Evolutionary conservation across 1,284 basidiomycete genomes (phyloP), one percentile per base, ranked within the genome.

Genomic region (Rhodotorula mucilaginosa): DNA sequence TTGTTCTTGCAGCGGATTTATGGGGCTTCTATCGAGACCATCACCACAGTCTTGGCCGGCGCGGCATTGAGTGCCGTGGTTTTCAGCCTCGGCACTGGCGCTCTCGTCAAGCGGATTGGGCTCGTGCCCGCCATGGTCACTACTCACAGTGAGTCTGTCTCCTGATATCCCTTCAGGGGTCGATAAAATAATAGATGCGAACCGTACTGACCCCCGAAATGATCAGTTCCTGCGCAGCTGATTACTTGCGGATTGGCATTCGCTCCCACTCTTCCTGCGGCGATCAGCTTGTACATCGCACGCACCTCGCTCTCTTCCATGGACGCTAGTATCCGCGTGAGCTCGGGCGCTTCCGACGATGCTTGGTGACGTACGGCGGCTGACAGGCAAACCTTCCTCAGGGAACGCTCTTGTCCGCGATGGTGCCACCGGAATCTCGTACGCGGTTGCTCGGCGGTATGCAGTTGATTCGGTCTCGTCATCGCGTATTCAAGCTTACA

Each of bases 361-460:
- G 10, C 31, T 21, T 16, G n/a, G 10, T n/a, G 31, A 16, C 29
- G 16, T 1, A 49, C 46, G 6, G 13, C 10, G 26, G 26, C 47
- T 47, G 1, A 23, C 29, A 26, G 13, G 5, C 44, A 16, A 5
- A 19, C 13, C 2, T 13, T 8, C 23, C 23, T 16, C 46, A 57
- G 63, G 63, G 63, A 18, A 54, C 63, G 12, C 68, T 74, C 47
- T n/a, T 74, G 19, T 15, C 65, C 18, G 68, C 70, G 7, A 74
- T 71, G 67, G 63, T 72, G 8, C 68, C 70, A 3, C 47, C 51
- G 15, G 21, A 16, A 8, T 58, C 70, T 16, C 64, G 73, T 10
- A 74, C 73, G 8, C 61, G 73, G 0, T 69, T 72, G 26, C 73
- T 74, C 46, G 73, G 70, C 1, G 60, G 68, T 73, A 49, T 34